A percentile compares a stretch with the other conserved stretches of the same genome.
Conservation (phyloP, 192 early-diverging fungal genomes). For the Oehlia diaphana region DNA sequence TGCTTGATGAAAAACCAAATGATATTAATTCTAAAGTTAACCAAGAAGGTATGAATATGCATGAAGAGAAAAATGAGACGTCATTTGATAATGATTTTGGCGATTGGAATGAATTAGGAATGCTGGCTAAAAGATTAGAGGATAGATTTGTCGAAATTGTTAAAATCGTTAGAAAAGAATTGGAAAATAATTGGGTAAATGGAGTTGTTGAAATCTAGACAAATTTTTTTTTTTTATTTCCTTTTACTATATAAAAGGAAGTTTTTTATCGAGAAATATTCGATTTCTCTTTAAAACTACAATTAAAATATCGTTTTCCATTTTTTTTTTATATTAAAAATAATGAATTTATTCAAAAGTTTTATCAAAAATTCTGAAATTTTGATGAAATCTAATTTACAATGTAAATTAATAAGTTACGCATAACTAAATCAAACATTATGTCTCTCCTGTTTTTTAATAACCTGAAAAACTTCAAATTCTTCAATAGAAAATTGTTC, state of each 20-base stretch:
- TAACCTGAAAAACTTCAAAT: slow-evolving; percentile 19
- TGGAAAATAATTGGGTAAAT: neutral
- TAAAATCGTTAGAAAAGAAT: neutral
- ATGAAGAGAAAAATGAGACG: too few relatives aligned
- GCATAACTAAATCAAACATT: neutral
- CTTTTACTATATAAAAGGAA: too few relatives aligned
- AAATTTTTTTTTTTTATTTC: neutral
- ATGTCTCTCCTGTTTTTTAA: neutral
- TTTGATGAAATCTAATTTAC: too few relatives aligned
- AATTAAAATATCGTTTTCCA: too few relatives aligned
- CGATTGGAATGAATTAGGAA: neutral
- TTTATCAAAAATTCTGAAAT: too few relatives aligned
- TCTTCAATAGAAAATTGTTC: slow-evolving; percentile 23
- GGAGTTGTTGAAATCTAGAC: neutral
- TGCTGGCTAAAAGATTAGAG: neutral
- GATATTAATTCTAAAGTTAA: neutral
- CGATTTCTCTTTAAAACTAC: too few relatives aligned
- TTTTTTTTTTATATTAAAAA: too few relatives aligned
- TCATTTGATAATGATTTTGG: neutral
- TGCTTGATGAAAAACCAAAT: neutral
- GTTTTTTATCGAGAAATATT: too few relatives aligned
- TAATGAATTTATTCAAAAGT: too few relatives aligned
- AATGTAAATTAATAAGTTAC: too few relatives aligned
- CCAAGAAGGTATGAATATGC: neutral
- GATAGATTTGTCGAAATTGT: neutral